Percentiles rank a stretch among this genome's conserved stretches.
Conservation (phyloP, 1,284 basidiomycete species). For the Cystobasidium sp. region DNA sequence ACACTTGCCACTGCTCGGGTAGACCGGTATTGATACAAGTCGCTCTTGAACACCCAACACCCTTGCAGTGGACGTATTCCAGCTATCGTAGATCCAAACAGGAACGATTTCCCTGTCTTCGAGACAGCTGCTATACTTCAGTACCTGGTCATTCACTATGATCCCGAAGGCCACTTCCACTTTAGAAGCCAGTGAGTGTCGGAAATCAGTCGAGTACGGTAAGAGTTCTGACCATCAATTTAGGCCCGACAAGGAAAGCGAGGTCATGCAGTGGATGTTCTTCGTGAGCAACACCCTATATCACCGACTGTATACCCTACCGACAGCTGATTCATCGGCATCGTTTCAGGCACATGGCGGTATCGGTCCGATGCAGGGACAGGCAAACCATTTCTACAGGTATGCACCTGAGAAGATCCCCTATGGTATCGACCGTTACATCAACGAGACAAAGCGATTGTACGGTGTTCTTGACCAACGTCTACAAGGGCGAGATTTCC, state of each 20-base stretch:
- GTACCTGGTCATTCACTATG: constrained; percentile 64
- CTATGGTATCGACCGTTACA: constrained; percentile 65
- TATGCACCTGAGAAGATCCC: constrained; percentile 64
- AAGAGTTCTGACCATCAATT: constrained; percentile 53
- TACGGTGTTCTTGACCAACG: constrained; percentile 75
- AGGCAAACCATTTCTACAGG: constrained; percentile 58
- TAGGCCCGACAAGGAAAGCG: constrained; percentile 62
- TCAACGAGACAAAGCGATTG: constrained; percentile 75
- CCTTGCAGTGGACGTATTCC: constrained; percentile 58
- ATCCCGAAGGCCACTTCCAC: constrained; percentile 63
- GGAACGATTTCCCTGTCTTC: constrained; percentile 66
- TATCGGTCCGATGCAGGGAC: constrained; percentile 74
- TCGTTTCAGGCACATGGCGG: constrained; percentile 64
- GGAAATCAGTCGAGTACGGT: background rate
- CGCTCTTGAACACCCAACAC: background rate
- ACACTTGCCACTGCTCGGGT: too few relatives aligned
- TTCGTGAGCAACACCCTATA: constrained; percentile 58
- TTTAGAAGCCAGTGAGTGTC: constrained; percentile 60
- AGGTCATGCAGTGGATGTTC: constrained; percentile 78
- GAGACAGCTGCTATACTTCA: constrained; percentile 71
- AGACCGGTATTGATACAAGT: too few relatives aligned
- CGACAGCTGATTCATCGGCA: background rate
- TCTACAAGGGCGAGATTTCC: constrained; percentile 63
- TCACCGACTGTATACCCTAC: too few relatives aligned
- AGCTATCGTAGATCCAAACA: constrained; percentile 63